A percentile compares a stretch with the other conserved stretches of the same genome.
Conservation (phyloP, 169 alveolate genomes). For the Theileria orientalis region DNA sequence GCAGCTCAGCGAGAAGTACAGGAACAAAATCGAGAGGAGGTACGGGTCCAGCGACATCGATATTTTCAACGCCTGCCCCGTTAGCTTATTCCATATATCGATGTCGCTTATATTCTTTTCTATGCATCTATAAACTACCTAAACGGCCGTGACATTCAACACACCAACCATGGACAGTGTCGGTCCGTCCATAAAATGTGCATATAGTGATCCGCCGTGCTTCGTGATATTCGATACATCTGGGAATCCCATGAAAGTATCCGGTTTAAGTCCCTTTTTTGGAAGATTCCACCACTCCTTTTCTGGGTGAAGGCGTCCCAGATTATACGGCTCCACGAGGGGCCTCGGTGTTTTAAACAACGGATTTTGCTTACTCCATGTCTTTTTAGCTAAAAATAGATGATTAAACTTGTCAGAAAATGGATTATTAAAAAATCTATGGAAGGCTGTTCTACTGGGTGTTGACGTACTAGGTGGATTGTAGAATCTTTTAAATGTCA, state of each 20-base stretch:
- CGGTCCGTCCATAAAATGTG: conserved; percentile 75
- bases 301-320: conserved; percentile 74
- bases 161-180: conserved; percentile 64
- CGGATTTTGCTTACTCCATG: conserved; percentile 82
- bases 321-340: conserved; percentile 74
- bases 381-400: conserved; percentile 50
- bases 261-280: conserved; percentile 65
- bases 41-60: conserved; percentile 68
- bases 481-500: conserved; percentile 53
- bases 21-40: conserved; percentile 63
- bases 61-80: conserved; percentile 62
- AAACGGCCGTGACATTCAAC: conserved; percentile 1
- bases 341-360: conserved; percentile 76
- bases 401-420: conserved; percentile 21
- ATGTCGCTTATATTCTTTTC: conserved; percentile 63
- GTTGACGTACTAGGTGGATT: conserved; percentile 59
- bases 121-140: conserved; percentile 71
- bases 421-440: conserved; percentile 13
- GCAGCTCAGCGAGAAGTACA: conserved; percentile 62
- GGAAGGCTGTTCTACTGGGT: neutral
- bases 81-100: conserved; percentile 65
- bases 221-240: conserved; percentile 63
- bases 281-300: conserved; percentile 81
- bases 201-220: conserved; percentile 76
- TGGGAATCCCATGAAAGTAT: conserved; percentile 80